Evolutionary conservation across 768 basidiomycete genomes (phyloP), one percentile per base, ranked within the genome.

Genomic region (Lactifluus pinguis): DNA sequence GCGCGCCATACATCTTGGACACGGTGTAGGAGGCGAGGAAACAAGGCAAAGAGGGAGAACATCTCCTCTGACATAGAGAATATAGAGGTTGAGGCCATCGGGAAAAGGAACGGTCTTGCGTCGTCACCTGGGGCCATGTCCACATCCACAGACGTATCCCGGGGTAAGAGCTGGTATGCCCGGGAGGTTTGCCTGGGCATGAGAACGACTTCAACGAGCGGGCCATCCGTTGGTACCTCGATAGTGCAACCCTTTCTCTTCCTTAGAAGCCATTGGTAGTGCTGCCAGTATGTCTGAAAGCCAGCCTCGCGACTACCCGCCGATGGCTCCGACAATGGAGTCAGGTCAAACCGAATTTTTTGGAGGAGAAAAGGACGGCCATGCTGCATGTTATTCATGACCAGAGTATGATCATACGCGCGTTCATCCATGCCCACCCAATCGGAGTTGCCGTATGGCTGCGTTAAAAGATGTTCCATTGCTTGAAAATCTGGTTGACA

Each of bases 1-100:
- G 75, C 84, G 19, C 88, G 84, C 71, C 83, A 89, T 5, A 82
- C 68, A 66, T 84, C 82, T 2, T 83, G 85, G 55, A 90, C 71
- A 17, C 83, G 83, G 62, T 82, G 83, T 58, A 82, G 82, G 13
- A 95, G 75, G 6, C 79, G 77, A 6, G 92, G 90, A 66, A 87
- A 84, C 1, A 81, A 75, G 13, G 71, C 72, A 48, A 76, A 79
- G 36, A 66, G 53, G 30, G 54, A 42, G 57, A 59, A 59, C 60
- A 88, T 71, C 44, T 74, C 72, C 49, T 72, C 69, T 1, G 86
- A 75, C 58, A 92, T 73, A 25, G 74, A 70, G n/a, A 83, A 71
- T 76, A 81, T 80, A 39, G 74, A 72, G 68, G 83, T 88, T 48
- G 76, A 77, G 36, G 72, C 75, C 42, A 69, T 70, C 6, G 81